Base-by-base conservation (phyloP, 2,329 filamentous ascomycete species). In the Penicillium sumatraense region DNA sequence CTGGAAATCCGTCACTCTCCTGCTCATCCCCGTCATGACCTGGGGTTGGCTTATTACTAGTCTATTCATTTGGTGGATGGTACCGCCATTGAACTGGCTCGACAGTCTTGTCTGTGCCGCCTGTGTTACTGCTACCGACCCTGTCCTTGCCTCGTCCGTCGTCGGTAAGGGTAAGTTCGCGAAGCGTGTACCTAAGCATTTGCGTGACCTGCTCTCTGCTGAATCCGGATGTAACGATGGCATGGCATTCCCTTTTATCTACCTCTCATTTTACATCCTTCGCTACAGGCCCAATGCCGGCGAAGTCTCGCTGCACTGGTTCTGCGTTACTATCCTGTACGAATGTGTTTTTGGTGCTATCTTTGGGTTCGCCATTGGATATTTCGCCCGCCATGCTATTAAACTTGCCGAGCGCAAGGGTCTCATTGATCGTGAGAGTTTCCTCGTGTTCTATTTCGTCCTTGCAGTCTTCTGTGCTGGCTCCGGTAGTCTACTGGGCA, bases 81-180 rank as follows among this genome's bases (percentile, higher is more conserved):
- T 91, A 5, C 83, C 85, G 6, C 80, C 86, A 1, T 80, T 98
- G 65, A 87, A 84, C 70, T 99, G 93, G 92, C 85, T 99, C 38
- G 91, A 98, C 72, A 90, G 90, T 71, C 83, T 99, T 52, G 88
- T 89, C 29, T 83, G 92, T 60, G 89, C 95, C 16, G 95, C 95
- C 55, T 99, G 95, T 72, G 92, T 99, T 51, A 99, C 95, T 2
- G 95, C 95, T 44, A 99, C 95, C 4, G 95, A 99, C 77, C 95
- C 95, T 52, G 95, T 99, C 63, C 80, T 99, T 69, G 95, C 95
- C 24, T 98, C 95, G 13, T 99, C 95, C 14, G 95, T 99, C 51
- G 95, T 99, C 49, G 95, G 95, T 72, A 99, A 98, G 79, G 95
- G 95, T 68, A 99, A 99, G 76, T 99, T 99, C 68, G 93, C 95